A percentile compares a stretch with the other conserved stretches of the same genome.
These are phyloP conservation scores for Epichloe sp. DNA, from an alignment of 2,329 filamentous ascomycete species.

Conservation along the genomic window DNA sequence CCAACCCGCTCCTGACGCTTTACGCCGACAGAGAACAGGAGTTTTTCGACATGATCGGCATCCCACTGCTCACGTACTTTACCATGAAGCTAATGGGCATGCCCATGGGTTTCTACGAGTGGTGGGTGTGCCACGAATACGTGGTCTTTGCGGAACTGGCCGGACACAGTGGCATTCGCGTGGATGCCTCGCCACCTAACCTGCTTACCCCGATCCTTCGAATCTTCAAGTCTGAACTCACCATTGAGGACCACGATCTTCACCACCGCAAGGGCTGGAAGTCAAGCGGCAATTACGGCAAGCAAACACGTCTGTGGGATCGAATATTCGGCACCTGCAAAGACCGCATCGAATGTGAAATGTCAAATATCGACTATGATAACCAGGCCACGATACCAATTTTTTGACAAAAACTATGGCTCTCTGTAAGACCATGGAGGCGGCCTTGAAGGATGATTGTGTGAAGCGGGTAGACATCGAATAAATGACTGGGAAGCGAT, in stretches of 20 bases:
- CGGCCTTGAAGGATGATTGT: no score
- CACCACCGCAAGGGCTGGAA: conserved; percentile 7
- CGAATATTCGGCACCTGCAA: conserved; percentile 3
- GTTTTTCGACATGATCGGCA: conserved; percentile 4
- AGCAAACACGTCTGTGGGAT: conserved; percentile 6
- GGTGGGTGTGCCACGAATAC: conserved; percentile 6
- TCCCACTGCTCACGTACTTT: conserved; percentile 5
- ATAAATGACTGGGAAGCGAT: no score
- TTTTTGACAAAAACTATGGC: no score
- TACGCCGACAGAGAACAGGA: conserved; percentile 5
- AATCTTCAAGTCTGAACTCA: not conserved
- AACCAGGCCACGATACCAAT: no score
- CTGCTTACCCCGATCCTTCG: conserved; percentile 1
- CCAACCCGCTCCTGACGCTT: conserved; percentile 3
- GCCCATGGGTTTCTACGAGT: conserved; percentile 6
- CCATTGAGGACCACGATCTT: conserved; percentile 5
- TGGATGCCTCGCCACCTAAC: conserved; percentile 2
- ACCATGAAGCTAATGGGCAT: conserved; percentile 5
- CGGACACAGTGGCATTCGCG: conserved; percentile 4
- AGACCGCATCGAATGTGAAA: conserved; percentile 1
- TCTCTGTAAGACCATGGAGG: no score
- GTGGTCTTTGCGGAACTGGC: conserved; percentile 5
- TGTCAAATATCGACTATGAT: no score
- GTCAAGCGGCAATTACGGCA: conserved; percentile 5
- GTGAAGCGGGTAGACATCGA: no score